phyloP scores from a whole-genome alignment of 345 rosid genomes.

The Aegle marmelos region DNA sequence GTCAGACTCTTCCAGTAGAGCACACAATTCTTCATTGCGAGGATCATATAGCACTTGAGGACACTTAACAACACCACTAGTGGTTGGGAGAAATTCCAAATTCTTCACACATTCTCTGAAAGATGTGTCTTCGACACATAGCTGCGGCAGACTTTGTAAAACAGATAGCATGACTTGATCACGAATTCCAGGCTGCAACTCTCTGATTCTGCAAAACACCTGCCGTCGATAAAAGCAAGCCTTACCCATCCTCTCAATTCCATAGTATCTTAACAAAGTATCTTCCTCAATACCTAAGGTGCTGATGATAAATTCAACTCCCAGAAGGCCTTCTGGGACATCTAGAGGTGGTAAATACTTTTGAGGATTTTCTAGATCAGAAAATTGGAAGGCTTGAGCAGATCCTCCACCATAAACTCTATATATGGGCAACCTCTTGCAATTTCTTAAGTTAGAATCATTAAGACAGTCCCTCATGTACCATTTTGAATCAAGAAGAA shows the following conservation, averaged over 20 bases:
- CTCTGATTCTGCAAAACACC: constrained; percentile 56
- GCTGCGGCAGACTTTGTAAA: constrained; percentile 75
- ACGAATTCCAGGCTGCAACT: constrained; percentile 73
- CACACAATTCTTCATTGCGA: constrained; percentile 80
- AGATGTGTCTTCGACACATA: constrained; percentile 70
- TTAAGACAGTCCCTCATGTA: constrained; percentile 50
- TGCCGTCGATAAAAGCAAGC: constrained; percentile 66
- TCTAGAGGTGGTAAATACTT: constrained; percentile 75
- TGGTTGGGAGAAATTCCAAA: constrained; percentile 84
- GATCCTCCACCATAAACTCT: constrained; percentile 50
- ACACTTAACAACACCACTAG: constrained; percentile 52
- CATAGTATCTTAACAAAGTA: constrained; percentile 61
- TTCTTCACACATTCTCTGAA: constrained; percentile 64
- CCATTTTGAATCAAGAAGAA: constrained; percentile 86
- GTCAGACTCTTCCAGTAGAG: constrained; percentile 75
- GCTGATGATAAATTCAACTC: constrained; percentile 58
- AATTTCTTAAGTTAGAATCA: constrained; percentile 49
- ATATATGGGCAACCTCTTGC: constrained; percentile 73
- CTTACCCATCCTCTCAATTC: constrained; percentile 76
- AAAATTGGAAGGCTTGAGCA: constrained; percentile 47
- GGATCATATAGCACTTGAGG: constrained; percentile 81
- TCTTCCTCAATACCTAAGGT: constrained; percentile 62
- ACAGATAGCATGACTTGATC: constrained; percentile 72
- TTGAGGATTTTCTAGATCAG: constrained; percentile 70
- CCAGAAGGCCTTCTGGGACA: constrained; percentile 63